Percentiles rank a stretch among this genome's conserved stretches.
Conservation (phyloP, 257 asterid genomes). For the Primulina huaijiensis region DNA sequence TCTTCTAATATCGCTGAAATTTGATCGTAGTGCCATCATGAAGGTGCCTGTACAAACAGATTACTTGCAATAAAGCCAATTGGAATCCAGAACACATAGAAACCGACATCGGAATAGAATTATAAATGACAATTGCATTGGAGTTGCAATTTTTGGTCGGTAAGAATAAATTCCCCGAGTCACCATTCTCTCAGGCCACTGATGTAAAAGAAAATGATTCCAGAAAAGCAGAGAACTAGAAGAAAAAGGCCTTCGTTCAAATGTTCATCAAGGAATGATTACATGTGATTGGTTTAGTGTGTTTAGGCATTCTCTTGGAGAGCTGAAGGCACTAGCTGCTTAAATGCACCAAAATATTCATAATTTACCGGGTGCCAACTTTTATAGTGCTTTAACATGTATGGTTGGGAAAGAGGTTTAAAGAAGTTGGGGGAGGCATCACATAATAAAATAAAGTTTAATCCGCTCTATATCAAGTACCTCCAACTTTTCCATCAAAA, state of each 20-base stretch:
- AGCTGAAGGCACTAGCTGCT: too few species aligned
- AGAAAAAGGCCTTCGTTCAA: not conserved
- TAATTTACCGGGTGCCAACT: too few species aligned
- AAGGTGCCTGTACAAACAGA: slow-evolving; percentile 59
- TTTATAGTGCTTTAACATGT: too few species aligned
- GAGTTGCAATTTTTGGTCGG: too few species aligned
- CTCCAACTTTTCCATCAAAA: slow-evolving; percentile 95
- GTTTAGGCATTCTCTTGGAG: not conserved
- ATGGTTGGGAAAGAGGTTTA: not conserved
- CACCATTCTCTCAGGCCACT: not conserved
- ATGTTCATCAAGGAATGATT: not conserved
- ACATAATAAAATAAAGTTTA: slow-evolving; percentile 3
- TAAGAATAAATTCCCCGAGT: not conserved
- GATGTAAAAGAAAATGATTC: not conserved
- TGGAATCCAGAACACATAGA: not conserved
- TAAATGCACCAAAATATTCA: too few species aligned
- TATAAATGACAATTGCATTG: not conserved
- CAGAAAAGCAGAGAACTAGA: not conserved
- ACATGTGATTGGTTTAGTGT: not conserved
- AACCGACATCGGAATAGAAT: not conserved
- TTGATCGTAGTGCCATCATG: slow-evolving; percentile 55
- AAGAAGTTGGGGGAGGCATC: not conserved
- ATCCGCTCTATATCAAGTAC: slow-evolving; percentile 34
- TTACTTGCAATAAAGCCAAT: not conserved
- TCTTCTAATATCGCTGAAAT: slow-evolving; percentile 72